Conservation (phyloP, 2,329 filamentous ascomycete genomes). For the Aspergillus pseudonomiae region DNA sequence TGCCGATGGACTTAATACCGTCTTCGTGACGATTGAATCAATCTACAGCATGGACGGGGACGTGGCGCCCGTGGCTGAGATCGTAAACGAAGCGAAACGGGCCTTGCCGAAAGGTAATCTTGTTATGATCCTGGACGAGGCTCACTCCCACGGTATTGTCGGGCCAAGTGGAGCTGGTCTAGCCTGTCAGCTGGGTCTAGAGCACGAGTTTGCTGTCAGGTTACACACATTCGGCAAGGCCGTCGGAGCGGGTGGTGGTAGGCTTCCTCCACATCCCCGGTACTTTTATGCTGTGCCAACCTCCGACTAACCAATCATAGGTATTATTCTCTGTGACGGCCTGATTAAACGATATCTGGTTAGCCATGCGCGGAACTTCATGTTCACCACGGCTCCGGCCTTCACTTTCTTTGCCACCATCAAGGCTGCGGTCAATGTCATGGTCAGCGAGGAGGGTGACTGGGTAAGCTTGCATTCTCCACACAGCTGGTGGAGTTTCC, state of each 20-base stretch:
- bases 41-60: constrained; percentile 55
- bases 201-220: constrained; percentile 29
- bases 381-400: constrained; percentile 12
- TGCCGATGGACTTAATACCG: constrained; percentile 21
- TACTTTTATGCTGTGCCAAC: neutral
- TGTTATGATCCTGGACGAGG: constrained; percentile 22
- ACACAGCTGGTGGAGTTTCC: neutral
- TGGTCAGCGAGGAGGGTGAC: constrained; percentile 9
- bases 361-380: constrained; percentile 8
- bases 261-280: neutral
- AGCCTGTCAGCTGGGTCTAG: constrained; percentile 26
- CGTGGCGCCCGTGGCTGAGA: constrained; percentile 29
- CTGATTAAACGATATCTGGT: constrained; percentile 3
- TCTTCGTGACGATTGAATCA: constrained; percentile 48
- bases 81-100: constrained; percentile 16
- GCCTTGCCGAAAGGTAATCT: constrained; percentile 24
- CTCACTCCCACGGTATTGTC: constrained; percentile 17
- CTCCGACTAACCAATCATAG: neutral
- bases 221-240: constrained; percentile 33
- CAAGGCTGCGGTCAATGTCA: neutral
- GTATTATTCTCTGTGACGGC: neutral
- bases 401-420: constrained; percentile 12
- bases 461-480: neutral
- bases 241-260: constrained; percentile 29
- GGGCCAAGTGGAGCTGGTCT: constrained; percentile 19